phyloP scores from a whole-genome alignment of 2,329 filamentous ascomycete species.

The Pseudovirgaria hyperparasitica region DNA sequence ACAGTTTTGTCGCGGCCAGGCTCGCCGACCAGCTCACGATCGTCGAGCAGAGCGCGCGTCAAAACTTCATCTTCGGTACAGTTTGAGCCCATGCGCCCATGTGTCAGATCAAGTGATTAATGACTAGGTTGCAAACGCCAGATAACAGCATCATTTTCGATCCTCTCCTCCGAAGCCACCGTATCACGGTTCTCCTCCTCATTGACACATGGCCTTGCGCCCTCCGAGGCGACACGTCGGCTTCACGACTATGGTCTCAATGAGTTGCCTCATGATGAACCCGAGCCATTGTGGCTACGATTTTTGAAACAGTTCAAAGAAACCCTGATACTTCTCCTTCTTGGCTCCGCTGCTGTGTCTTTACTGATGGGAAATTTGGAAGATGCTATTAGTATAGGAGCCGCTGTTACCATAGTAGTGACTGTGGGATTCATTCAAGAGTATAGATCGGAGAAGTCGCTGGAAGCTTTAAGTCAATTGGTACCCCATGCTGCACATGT shows the following conservation, averaged over 20 bases:
- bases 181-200: conserved; percentile 70
- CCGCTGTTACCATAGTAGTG: conserved; percentile 94
- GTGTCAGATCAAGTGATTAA: conserved; percentile 12
- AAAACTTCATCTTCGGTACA: conserved; percentile 2
- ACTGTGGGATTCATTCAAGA: conserved; percentile 94
- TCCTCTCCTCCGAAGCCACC: conserved; percentile 65
- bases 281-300: conserved; percentile 87
- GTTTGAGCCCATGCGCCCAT: conserved; percentile 9
- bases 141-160: conserved; percentile 41
- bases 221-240: conserved; percentile 67
- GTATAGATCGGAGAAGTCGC: conserved; percentile 92
- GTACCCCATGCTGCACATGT: conserved; percentile 93
- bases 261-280: conserved; percentile 85
- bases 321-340: conserved; percentile 80
- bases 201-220: conserved; percentile 67
- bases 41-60: conserved; percentile 13
- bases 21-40: conserved; percentile 13
- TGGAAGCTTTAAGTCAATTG: conserved; percentile 85
- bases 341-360: conserved; percentile 78
- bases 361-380: conserved; percentile 87
- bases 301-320: conserved; percentile 97
- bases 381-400: conserved; percentile 88
- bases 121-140: conserved; percentile 17
- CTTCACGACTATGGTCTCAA: conserved; percentile 77
- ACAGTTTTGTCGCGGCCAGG: conserved; percentile 15